Evolutionary conservation across 106 monocot genomes (phyloP).

Genomic region (Platanthera guangdongensis): DNA sequence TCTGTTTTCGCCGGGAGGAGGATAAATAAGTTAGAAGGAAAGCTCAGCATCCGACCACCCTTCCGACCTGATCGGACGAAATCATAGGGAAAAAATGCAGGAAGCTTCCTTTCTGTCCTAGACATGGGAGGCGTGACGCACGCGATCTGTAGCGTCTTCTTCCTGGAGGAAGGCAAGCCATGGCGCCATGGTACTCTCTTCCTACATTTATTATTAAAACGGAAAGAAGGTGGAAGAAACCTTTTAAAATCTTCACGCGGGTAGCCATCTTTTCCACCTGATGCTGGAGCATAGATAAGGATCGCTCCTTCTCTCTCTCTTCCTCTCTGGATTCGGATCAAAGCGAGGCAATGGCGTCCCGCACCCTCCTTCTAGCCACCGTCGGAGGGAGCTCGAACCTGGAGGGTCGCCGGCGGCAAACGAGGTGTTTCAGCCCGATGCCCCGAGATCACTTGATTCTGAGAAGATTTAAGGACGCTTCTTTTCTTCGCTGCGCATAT

Average conservation of each 20-base stretch:
- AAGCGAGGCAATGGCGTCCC: background rate
- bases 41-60: too few relatives aligned
- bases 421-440: background rate
- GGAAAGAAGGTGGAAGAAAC: background rate
- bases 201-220: background rate
- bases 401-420: background rate
- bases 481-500: background rate
- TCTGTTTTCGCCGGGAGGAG: too few relatives aligned
- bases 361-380: conserved; percentile 4
- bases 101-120: too few relatives aligned
- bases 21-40: too few relatives aligned
- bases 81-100: too few relatives aligned
- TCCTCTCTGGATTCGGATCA: background rate
- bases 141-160: too few relatives aligned
- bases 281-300: too few relatives aligned
- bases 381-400: background rate
- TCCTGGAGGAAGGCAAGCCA: background rate
- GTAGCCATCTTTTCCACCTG: background rate
- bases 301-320: background rate
- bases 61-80: too few relatives aligned
- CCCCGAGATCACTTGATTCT: background rate
- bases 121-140: too few relatives aligned
- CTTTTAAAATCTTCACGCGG: background rate
- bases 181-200: background rate
- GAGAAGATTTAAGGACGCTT: background rate